These are phyloP conservation scores for Boeremia lycopersici DNA, from an alignment of 2,329 filamentous ascomycete species.

Conservation along the genomic window DNA sequence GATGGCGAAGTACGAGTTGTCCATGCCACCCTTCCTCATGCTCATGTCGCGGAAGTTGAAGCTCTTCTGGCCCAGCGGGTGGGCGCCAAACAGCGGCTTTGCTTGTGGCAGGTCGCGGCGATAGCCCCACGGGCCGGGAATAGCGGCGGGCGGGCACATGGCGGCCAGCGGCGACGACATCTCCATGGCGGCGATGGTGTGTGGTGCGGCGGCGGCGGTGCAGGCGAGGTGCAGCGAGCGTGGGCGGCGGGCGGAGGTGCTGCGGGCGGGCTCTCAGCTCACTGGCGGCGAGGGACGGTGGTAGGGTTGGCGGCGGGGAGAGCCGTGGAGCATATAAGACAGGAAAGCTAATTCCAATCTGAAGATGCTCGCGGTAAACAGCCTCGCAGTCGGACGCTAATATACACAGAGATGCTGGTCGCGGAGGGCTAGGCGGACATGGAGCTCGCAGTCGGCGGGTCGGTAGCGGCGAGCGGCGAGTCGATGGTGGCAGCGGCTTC, in stretches of 20 bases:
- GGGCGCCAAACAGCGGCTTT: constrained; percentile 59
- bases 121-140: constrained; percentile 68
- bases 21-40: constrained; percentile 70
- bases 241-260: constrained; percentile 24
- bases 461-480: constrained; percentile 27
- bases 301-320: constrained; percentile 24
- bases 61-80: constrained; percentile 65
- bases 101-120: constrained; percentile 61
- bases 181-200: constrained; percentile 80
- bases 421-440: constrained; percentile 24
- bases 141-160: constrained; percentile 73
- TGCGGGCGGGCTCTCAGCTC: constrained; percentile 23
- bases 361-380: constrained; percentile 44
- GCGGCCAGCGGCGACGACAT: constrained; percentile 92
- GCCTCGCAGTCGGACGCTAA: constrained; percentile 21
- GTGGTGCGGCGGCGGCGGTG: constrained; percentile 41
- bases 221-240: constrained; percentile 30
- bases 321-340: constrained; percentile 47
- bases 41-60: constrained; percentile 79
- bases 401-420: constrained; percentile 19
- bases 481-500: constrained; percentile 23
- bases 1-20: constrained; percentile 74
- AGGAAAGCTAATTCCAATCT: constrained; percentile 50
- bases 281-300: constrained; percentile 25
- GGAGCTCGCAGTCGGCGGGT: constrained; percentile 23